Percentiles rank a stretch among this genome's conserved stretches.
Evolutionary conservation across 2,329 filamentous ascomycete genomes (phyloP).

Genomic region (Furcasterigmium furcatum): DNA sequence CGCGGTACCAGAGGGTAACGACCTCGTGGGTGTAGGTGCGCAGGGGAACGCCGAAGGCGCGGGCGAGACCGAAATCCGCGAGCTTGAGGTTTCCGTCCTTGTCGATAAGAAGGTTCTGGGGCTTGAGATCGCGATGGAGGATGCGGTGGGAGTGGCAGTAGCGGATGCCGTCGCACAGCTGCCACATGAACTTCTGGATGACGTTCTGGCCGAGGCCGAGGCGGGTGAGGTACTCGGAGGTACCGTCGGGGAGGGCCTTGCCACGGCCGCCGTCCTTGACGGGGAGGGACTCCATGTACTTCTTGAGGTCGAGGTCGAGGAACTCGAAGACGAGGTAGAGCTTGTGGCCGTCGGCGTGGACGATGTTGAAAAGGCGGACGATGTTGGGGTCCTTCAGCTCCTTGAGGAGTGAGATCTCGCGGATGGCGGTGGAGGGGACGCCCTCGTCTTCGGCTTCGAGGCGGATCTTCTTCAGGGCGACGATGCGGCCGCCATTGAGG

Average conservation of each 20-base stretch:
- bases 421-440: constrained; percentile 88
- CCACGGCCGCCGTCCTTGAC: constrained; percentile 81
- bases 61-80: constrained; percentile 84
- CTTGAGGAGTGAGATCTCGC: constrained; percentile 90
- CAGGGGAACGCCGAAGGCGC: constrained; percentile 87
- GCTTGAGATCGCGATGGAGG: constrained; percentile 85
- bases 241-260: constrained; percentile 79
- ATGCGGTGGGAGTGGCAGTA: constrained; percentile 90
- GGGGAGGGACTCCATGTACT: constrained; percentile 91
- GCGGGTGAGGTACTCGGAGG: constrained; percentile 58
- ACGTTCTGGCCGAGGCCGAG: constrained; percentile 75
- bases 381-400: constrained; percentile 94
- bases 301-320: constrained; percentile 88
- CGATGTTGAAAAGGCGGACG: constrained; percentile 83
- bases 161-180: constrained; percentile 77
- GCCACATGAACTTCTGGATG: constrained; percentile 91
- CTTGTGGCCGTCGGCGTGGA: constrained; percentile 92
- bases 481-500: constrained; percentile 76
- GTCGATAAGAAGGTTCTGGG: constrained; percentile 85
- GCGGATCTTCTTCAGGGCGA: constrained; percentile 92
- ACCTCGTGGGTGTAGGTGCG: constrained; percentile 95
- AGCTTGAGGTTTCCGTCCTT: constrained; percentile 85
- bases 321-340: constrained; percentile 92
- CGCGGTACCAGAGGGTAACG: constrained; percentile 89
- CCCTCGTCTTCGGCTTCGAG: constrained; percentile 94